Evolutionary conservation across 345 rosid genomes (phyloP), one percentile per base, ranked within the genome.

Genomic region (Salix udensis): DNA sequence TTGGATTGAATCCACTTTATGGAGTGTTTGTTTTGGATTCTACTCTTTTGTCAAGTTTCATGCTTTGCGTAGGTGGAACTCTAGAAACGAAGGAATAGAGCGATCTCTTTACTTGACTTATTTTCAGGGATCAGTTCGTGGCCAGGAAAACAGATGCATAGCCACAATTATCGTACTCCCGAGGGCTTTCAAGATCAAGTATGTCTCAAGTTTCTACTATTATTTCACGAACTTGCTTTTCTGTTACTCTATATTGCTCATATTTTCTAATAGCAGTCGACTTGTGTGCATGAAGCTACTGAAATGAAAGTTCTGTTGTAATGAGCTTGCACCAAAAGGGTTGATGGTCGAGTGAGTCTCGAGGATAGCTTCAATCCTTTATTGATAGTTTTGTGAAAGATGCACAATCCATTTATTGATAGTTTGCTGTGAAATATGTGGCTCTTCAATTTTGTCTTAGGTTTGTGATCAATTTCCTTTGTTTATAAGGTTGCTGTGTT

Each of bases 81-180:
- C 7, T 26, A 24, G 21, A 31, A 28, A 30, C 1, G 44, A 67
- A 24, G 46, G 21, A n/a, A 52, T 16, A 16, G 58, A 65, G 48
- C 48, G 16, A 4, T 14, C 1, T 26, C 39, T 23, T 23, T 55
- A 42, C 42, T n/a, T 36, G 4, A 37, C 11, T 50, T 65, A 16
- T 62, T 62, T 81, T 13, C 77, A 91, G 98, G 98, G 67, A 84
- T 91, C 67, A 52, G 84, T 79, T 78, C 78, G 39, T 95, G 98
- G 98, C 98, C 96, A 4, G 98, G 98, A 75, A 91, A 87, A 83
- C 94, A 91, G 82, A 84, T 90, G 81, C 92, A 95, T 83, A 91
- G 98, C 75, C 98, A 93, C 87, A 93, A 87, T 58, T 93, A 93
- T 52, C 91, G 98, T 16, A 48, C 75, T 67, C 94, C 96, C 0